Base-by-base conservation (phyloP, 805 yeast species). In the Metschnikowia continentalis region DNA sequence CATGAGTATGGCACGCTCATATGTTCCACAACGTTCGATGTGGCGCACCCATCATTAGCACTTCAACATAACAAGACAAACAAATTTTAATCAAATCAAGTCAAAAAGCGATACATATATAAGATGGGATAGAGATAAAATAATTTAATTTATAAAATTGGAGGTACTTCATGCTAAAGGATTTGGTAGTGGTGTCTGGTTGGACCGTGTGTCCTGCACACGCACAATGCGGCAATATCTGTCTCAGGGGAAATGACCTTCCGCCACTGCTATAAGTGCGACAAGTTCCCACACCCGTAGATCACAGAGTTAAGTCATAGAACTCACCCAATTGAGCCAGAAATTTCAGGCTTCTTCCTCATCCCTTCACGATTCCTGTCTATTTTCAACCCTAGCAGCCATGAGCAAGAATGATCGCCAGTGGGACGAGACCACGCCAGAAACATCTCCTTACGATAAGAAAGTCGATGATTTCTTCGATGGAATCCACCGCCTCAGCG, bases 401-500 rank as follows among this genome's bases (percentile, higher is more conserved):
- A 36, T 23, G 41, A 30, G 23, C 15, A 41, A 26, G 32, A 10
- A 26, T 17, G n/a, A 14, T 8, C 39, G 35, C 35, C 39, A 33
- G 15, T 26, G 26, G 15, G 19, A 32, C n/a, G 35, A 44, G 15
- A 13, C 47, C 39, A n/a, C 33, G 30, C 54, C 53, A 6, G 32
- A 40, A 6, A 23, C 33, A 14, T 55, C 61, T 13, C 56, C 56
- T 10, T 57, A 54, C 39, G 60, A 61, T 48, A 56, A 59, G 22
- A 66, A 65, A 14, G 51, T 63, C 42, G 68, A 66, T 39, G 48
- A 55, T 23, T 60, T 68, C 33, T 59, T 63, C 45, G 54, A 56
- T 17, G 55, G 55, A 30, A 57, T 69, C 35, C 62, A 66, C 35
- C 65, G 62, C 20, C 47, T 67, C 33, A 64, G 66, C 42, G 54